phyloP scores from a whole-genome alignment of 1,139 yeast species.

The Candida sp. region DNA sequence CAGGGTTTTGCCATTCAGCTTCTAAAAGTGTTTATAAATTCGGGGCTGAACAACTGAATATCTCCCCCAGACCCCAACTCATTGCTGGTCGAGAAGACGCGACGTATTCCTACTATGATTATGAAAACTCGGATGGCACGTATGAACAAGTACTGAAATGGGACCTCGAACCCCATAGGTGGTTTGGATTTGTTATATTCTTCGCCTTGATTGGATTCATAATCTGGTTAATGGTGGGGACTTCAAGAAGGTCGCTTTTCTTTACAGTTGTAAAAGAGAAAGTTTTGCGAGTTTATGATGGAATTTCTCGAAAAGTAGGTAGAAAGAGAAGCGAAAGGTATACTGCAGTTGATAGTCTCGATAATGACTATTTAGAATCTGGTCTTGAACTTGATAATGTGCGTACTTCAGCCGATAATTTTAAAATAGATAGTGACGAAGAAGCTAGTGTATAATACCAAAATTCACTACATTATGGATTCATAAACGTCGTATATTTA shows the following conservation, averaged over 20 bases:
- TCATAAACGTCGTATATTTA: neutral
- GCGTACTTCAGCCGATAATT: slow-evolving; percentile 7
- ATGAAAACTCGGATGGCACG: slow-evolving; percentile 27
- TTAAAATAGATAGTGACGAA: slow-evolving; percentile 17
- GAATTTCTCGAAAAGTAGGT: neutral
- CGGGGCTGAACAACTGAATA: slow-evolving; percentile 52
- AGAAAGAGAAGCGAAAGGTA: slow-evolving; percentile 6
- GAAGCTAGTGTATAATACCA: slow-evolving; percentile 3
- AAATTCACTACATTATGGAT: neutral
- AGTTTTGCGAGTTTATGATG: slow-evolving; percentile 1
- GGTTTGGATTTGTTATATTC: slow-evolving; percentile 55
- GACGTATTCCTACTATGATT: slow-evolving; percentile 23
- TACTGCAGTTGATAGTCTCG: slow-evolving; percentile 5
- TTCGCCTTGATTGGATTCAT: slow-evolving; percentile 37
- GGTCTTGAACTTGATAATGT: slow-evolving; percentile 8
- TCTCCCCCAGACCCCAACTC: slow-evolving; percentile 44
- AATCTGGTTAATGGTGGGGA: slow-evolving; percentile 48
- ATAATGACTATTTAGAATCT: slow-evolving; percentile 7
- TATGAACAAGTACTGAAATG: slow-evolving; percentile 31
- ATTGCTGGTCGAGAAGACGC: slow-evolving; percentile 18
- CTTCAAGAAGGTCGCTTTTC: slow-evolving; percentile 18
- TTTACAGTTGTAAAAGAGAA: slow-evolving; percentile 8
- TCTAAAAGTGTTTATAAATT: slow-evolving; percentile 43
- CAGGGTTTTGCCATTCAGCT: slow-evolving; percentile 51
- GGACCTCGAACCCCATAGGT: slow-evolving; percentile 47